Percentiles rank a stretch among this genome's conserved stretches.
These are phyloP conservation scores for Anacardium occidentale DNA, from an alignment of 345 rosid genomes.

Conservation along the genomic window DNA sequence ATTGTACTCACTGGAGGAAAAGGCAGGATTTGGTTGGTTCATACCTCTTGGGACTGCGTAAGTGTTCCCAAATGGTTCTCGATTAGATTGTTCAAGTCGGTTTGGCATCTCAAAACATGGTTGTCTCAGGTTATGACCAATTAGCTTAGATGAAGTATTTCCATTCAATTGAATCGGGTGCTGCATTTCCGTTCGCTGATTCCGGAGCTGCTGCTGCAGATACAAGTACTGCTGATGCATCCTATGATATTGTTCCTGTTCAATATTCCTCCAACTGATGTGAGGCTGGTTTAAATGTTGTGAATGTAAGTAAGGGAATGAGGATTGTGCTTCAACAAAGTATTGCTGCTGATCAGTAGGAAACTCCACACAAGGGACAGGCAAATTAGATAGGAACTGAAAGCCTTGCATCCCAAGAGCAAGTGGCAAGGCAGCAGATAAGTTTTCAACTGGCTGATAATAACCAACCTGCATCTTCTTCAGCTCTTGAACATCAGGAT, in stretches of 20 bases:
- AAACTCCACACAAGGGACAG: slow-evolving; percentile 40
- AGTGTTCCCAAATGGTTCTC: slow-evolving; percentile 42
- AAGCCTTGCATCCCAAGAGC: slow-evolving; percentile 45
- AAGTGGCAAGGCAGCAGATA: slow-evolving; percentile 37
- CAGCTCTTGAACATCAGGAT: slow-evolving; percentile 34
- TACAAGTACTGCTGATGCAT: slow-evolving; percentile 43
- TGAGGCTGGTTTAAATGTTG: slow-evolving; percentile 41
- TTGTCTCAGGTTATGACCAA: slow-evolving; percentile 36
- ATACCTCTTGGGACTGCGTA: slow-evolving; percentile 37
- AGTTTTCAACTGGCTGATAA: slow-evolving; percentile 35
- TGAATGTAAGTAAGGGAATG: slow-evolving; percentile 40
- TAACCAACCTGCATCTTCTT: slow-evolving; percentile 48
- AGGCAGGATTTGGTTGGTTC: slow-evolving; percentile 29
- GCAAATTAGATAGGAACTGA: slow-evolving; percentile 37
- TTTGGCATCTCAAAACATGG: slow-evolving; percentile 44
- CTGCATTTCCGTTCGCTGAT: slow-evolving; percentile 39
- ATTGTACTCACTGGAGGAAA: slow-evolving; percentile 29
- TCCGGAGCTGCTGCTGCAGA: slow-evolving; percentile 49
- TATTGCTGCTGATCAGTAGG: slow-evolving; percentile 50
- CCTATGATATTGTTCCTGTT: slow-evolving; percentile 47
- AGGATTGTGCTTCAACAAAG: slow-evolving; percentile 41
- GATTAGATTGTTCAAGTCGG: slow-evolving; percentile 44
- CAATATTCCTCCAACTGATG: slow-evolving; percentile 43
- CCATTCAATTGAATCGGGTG: slow-evolving; percentile 37
- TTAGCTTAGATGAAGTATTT: slow-evolving; percentile 27